Percentiles rank a stretch among this genome's conserved stretches.
These are phyloP conservation scores for Aquilaria sinensis DNA, from an alignment of 345 rosid species.

Conservation along the genomic window DNA sequence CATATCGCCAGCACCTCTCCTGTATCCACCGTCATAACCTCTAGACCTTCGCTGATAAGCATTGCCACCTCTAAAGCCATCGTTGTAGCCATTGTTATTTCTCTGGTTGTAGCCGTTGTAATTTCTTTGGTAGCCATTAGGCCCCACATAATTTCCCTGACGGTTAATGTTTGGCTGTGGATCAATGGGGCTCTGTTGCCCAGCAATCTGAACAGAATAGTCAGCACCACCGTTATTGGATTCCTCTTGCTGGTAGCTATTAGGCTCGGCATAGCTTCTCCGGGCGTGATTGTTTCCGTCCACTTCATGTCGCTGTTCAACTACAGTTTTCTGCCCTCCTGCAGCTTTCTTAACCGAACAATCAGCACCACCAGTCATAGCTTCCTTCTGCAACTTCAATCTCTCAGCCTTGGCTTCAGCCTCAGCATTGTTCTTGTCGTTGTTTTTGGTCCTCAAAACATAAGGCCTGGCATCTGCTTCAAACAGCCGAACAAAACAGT, in stretches of 20 bases:
- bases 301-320: too few species aligned
- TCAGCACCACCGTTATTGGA: neutral
- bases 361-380: neutral
- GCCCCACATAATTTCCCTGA: neutral
- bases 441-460: neutral
- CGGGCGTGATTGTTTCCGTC: too few species aligned
- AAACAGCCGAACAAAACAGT: neutral
- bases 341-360: too few species aligned
- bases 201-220: too few species aligned
- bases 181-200: neutral
- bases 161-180: neutral
- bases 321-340: too few species aligned
- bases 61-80: neutral
- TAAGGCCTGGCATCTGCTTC: neutral
- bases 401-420: constrained; percentile 1
- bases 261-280: neutral
- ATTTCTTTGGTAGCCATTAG: neutral
- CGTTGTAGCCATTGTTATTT: neutral
- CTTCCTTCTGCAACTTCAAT: too few species aligned
- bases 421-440: neutral
- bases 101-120: neutral
- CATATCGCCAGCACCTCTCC: neutral
- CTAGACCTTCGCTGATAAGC: neutral
- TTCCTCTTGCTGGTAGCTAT: neutral
- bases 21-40: neutral